Conservation (phyloP, 805 yeast genomes). For the Schwanniomyces polymorphus region DNA sequence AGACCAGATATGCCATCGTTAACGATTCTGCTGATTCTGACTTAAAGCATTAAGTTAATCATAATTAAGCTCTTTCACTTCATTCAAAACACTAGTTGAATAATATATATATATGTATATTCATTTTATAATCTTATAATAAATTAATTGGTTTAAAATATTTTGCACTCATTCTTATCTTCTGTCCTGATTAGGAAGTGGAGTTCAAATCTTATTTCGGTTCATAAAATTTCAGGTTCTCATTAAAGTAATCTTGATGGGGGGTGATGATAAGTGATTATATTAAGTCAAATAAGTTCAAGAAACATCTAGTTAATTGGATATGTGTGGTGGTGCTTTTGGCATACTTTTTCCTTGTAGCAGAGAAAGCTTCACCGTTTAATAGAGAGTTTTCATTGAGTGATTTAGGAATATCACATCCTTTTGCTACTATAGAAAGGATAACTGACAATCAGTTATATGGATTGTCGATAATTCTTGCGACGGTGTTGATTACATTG, state of each 20-base stretch:
- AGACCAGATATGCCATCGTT: conserved; percentile 37
- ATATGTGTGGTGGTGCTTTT: conserved; percentile 15
- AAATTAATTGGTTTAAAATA: too few species aligned
- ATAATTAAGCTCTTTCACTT: too few species aligned
- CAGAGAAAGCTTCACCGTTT: conserved; percentile 27
- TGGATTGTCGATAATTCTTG: conserved; percentile 23
- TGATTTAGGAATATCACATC: conserved; percentile 29
- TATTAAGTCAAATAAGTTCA: not conserved
- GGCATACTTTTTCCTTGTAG: conserved; percentile 15
- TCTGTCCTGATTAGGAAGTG: too few species aligned
- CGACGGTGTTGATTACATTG: conserved; percentile 19
- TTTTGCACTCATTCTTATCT: too few species aligned
- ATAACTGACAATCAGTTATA: conserved; percentile 33
- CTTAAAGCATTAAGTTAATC: conserved; percentile 18
- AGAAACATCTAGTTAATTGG: conserved; percentile 21
- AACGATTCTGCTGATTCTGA: conserved; percentile 39
- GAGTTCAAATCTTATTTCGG: too few species aligned
- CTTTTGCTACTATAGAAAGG: conserved; percentile 28
- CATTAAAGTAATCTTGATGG: not conserved
- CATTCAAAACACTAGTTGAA: too few species aligned
- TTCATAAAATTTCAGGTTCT: not conserved
- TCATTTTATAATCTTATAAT: too few species aligned
- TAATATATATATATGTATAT: too few species aligned
- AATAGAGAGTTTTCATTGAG: conserved; percentile 25
- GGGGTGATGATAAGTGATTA: not conserved